phyloP scores from a whole-genome alignment of 352 stramenopile species.

The Phytophthora meadii region DNA sequence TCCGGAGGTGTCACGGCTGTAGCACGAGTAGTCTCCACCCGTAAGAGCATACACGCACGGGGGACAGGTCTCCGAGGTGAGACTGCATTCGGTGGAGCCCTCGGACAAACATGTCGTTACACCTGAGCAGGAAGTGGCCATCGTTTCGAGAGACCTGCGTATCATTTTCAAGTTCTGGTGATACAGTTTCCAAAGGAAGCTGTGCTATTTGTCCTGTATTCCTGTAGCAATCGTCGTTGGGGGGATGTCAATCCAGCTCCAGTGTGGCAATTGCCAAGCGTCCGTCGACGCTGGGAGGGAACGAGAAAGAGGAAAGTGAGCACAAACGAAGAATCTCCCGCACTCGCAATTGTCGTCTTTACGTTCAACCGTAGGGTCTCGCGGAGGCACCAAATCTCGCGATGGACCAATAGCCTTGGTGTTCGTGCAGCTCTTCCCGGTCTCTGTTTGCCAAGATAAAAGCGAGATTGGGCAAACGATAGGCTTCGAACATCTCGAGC shows the following conservation, averaged over 20 bases:
- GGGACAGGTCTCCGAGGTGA: slow-evolving; percentile 50
- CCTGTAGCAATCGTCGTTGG: slow-evolving; percentile 8
- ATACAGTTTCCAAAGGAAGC: slow-evolving; percentile 7
- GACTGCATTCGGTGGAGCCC: slow-evolving; percentile 60
- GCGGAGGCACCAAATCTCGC: slow-evolving; percentile 22
- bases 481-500: slow-evolving; percentile 27
- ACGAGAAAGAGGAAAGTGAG: slow-evolving; percentile 30
- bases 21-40: slow-evolving; percentile 73
- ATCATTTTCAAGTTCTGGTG: slow-evolving; percentile 12
- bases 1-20: slow-evolving; percentile 39
- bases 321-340: slow-evolving; percentile 17
- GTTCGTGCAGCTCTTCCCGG: slow-evolving; percentile 11
- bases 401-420: slow-evolving; percentile 33
- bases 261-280: slow-evolving; percentile 8
- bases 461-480: slow-evolving; percentile 34
- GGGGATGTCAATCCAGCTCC: not conserved
- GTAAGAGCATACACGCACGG: slow-evolving; percentile 74
- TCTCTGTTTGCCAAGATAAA: slow-evolving; percentile 37
- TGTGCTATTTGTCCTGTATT: slow-evolving; percentile 15
- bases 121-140: slow-evolving; percentile 40
- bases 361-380: slow-evolving; percentile 21
- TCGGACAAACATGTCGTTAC: slow-evolving; percentile 60
- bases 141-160: slow-evolving; percentile 29
- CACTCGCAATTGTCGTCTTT: slow-evolving; percentile 30
- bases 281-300: slow-evolving; percentile 29